Base-by-base conservation (phyloP, 306 rosid species). In the Psophocarpus tetragonolobus region DNA sequence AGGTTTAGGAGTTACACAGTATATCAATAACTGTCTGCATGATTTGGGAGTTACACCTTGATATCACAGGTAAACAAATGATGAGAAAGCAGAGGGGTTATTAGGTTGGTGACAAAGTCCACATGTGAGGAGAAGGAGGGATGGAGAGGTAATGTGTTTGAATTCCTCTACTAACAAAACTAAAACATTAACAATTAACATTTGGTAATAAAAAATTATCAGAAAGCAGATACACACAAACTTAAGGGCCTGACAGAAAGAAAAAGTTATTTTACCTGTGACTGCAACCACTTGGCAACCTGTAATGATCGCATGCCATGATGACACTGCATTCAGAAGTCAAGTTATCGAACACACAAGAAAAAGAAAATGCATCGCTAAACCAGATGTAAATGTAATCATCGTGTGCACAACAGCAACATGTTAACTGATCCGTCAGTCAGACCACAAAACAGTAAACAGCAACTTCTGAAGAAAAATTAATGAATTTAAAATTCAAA, bases 261-360 rank as follows among this genome's bases (percentile, higher is more conserved):
- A 71, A 51, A 30, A 58, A 8, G 1, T 2, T 21, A 41, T 30
- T 71, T 38, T 89, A 94, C 97, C 98, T 94, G 98, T 24, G 90
- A 81, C 81, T 89, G 96, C 88, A 94, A 79, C 93, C 96, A 94
- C 81, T 77, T 88, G 81, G 97, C 91, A 53, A 94, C 93, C 76
- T 94, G 97, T 81, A 92, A 68, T 6, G 98, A 94, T 82, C 98
- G 86, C 89, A 78, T 5, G 21, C 98, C 98, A 61, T 94, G 98
- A 85, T 94, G 98, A 88, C 98, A 94, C 98, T 94, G 91, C 94
- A 85, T 58, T 71, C 81, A 73, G 65, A 70, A 68, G 39, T 71
- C 75, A 36, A 81, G 64, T 68, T 54, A 44, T 74, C 54, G 47
- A 74, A 70, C 39, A 64, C 13, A 42, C n/a, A 1, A 1, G n/a